Conservation (phyloP, 257 asterid species). For the Euphrasia confusa region DNA sequence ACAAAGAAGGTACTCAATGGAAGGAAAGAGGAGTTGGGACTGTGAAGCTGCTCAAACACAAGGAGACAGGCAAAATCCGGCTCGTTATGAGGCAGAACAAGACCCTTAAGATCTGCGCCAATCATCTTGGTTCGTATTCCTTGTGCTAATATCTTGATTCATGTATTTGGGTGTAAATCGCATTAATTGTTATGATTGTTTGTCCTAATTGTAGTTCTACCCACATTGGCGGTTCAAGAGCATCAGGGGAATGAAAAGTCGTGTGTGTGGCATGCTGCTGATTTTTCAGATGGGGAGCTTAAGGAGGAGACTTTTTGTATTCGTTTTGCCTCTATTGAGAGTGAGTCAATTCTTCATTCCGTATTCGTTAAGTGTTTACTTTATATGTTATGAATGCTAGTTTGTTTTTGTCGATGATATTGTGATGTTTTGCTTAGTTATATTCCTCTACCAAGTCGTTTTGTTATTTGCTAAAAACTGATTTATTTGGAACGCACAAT, state of each 20-base stretch:
- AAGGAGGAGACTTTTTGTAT: conserved; percentile 76
- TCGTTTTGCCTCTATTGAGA: conserved; percentile 71
- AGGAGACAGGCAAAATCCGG: conserved; percentile 66
- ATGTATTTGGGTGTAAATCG: not conserved
- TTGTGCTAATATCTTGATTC: not conserved
- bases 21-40: conserved; percentile 91
- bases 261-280: conserved; percentile 86
- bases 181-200: not conserved
- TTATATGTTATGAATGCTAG: too few species aligned
- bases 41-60: conserved; percentile 77
- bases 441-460: not conserved
- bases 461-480: not conserved
- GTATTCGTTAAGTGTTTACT: not conserved
- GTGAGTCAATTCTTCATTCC: conserved; percentile 38
- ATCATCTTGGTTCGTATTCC: conserved; percentile 60
- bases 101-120: conserved; percentile 90
- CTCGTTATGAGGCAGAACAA: conserved; percentile 91
- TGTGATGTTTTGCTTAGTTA: conserved; percentile 2
- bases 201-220: conserved; percentile 36
- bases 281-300: conserved; percentile 80
- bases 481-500: not conserved
- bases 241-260: conserved; percentile 84
- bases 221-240: conserved; percentile 65
- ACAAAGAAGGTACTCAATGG: conserved; percentile 84
- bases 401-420: not conserved